phyloP scores from a whole-genome alignment of 1,284 basidiomycete genomes.

The Ceratobasidium sp. region DNA sequence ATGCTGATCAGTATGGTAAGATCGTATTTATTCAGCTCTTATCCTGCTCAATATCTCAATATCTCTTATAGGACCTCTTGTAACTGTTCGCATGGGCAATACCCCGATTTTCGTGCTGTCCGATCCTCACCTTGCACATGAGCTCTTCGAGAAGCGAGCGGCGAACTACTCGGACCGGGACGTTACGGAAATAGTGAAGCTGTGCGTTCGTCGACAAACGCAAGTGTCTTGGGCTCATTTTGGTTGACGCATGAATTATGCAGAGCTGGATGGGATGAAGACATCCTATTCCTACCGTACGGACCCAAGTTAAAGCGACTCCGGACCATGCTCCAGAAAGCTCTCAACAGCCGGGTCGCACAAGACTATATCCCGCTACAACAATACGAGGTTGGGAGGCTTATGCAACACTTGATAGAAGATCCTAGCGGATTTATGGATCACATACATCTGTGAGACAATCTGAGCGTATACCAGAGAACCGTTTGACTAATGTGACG shows the following conservation, averaged over 20 bases:
- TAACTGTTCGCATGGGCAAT: too few species aligned
- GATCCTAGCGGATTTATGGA: neutral
- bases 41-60: neutral
- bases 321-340: neutral
- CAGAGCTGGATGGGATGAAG: neutral
- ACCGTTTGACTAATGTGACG: too few species aligned
- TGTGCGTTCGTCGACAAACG: neutral
- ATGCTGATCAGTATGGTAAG: slow-evolving; percentile 15
- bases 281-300: neutral
- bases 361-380: neutral
- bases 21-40: too few species aligned
- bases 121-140: too few species aligned
- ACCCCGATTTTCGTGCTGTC: too few species aligned
- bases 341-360: neutral
- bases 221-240: too few species aligned
- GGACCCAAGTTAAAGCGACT: too few species aligned
- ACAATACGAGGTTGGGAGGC: neutral
- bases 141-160: slow-evolving; percentile 18
- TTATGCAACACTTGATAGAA: neutral
- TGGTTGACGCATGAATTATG: too few species aligned
- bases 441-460: neutral
- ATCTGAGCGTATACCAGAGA: too few species aligned
- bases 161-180: neutral
- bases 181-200: neutral
- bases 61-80: neutral